These are phyloP conservation scores for Stenogyne calaminthoides DNA, from an alignment of 305 asterid species.

Conservation along the genomic window DNA sequence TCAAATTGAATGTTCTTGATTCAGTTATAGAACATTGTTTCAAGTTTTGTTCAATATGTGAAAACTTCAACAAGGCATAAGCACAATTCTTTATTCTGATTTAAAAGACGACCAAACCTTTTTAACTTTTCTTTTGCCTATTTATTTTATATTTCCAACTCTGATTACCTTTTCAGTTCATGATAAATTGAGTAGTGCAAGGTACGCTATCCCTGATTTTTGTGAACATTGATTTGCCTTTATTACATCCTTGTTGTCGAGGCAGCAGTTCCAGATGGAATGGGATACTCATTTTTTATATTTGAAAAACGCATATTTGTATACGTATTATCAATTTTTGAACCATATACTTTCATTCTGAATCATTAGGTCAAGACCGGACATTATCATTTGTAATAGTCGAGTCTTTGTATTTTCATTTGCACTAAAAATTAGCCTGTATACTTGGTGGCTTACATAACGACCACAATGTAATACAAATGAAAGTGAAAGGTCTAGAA, in stretches of 20 bases:
- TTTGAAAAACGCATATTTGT: neutral
- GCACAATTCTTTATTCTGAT: neutral
- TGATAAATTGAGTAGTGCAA: neutral
- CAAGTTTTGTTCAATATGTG: neutral
- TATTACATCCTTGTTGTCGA: neutral
- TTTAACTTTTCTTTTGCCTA: neutral
- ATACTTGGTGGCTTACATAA: neutral
- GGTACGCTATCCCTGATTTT: neutral
- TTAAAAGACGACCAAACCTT: neutral
- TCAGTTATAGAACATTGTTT: neutral
- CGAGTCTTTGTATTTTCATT: neutral
- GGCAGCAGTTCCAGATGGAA: neutral
- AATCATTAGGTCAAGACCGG: neutral
- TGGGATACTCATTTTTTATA: neutral
- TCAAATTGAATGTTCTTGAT: neutral
- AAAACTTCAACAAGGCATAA: neutral
- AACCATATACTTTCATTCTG: neutral
- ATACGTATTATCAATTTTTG: neutral
- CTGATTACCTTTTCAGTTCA: neutral
- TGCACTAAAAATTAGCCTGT: neutral
- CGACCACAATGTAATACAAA: neutral
- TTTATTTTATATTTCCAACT: neutral
- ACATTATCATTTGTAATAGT: neutral
- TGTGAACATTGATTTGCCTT: conserved; percentile 1
- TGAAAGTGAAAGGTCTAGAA: neutral